Percentiles rank a stretch among this genome's conserved stretches.
These are phyloP conservation scores for Pestalotiopsis sp. DNA, from an alignment of 2,329 filamentous ascomycete genomes.

Conservation along the genomic window DNA sequence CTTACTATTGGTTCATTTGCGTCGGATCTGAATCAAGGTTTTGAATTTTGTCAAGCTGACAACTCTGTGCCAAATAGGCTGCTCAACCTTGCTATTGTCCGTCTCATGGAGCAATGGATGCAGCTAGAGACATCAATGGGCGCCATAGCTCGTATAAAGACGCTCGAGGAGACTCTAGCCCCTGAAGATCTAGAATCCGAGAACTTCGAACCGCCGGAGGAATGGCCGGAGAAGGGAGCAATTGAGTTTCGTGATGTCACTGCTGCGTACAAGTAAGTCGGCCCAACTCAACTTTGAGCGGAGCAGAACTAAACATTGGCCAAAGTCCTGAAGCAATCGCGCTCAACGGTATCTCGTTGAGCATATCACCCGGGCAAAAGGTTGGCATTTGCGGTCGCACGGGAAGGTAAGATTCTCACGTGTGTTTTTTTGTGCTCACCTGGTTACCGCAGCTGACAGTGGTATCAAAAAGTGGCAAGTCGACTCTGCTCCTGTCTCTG, in stretches of 20 bases:
- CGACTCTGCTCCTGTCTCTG: conserved; percentile 1
- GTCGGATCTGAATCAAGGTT: too few species aligned
- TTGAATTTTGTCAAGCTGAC: not conserved
- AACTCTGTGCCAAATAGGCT: not conserved
- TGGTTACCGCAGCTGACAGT: not conserved
- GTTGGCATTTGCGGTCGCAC: conserved; percentile 11
- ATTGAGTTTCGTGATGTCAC: conserved; percentile 19
- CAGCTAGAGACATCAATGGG: conserved; percentile 26
- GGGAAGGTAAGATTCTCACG: not conserved
- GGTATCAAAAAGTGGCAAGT: not conserved
- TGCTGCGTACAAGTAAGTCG: conserved; percentile 16
- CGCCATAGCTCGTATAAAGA: conserved; percentile 22
- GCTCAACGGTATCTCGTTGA: not conserved
- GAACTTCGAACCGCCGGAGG: conserved; percentile 11
- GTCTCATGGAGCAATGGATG: conserved; percentile 25
- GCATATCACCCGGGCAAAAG: conserved; percentile 8
- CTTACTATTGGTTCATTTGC: not conserved
- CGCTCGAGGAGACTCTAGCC: conserved; percentile 18
- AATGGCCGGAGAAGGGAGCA: conserved; percentile 21
- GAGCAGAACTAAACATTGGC: not conserved
- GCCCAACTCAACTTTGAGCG: not conserved
- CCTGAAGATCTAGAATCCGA: conserved; percentile 18
- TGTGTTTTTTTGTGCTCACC: not conserved
- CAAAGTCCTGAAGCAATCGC: conserved; percentile 3
- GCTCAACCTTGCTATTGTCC: conserved; percentile 17